These are phyloP conservation scores for Ophiosphaerella herpotricha DNA, from an alignment of 2,329 filamentous ascomycete genomes.

Conservation along the genomic window DNA sequence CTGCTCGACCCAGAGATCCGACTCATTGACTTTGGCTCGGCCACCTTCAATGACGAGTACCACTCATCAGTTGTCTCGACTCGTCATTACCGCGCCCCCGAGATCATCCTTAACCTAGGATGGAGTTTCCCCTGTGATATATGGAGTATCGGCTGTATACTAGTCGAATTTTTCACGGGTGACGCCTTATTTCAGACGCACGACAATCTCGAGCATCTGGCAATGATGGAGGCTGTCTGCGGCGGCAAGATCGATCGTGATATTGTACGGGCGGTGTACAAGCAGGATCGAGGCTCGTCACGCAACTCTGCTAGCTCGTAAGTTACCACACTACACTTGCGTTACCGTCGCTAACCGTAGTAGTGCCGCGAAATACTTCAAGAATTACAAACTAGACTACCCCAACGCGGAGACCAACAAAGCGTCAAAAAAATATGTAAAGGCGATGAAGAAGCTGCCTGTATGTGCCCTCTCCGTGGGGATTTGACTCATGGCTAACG, in stretches of 20 bases:
- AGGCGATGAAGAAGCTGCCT: conserved; percentile 67
- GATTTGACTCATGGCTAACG: conserved; percentile 11
- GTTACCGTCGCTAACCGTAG: conserved; percentile 34
- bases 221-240: conserved; percentile 71
- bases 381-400: conserved; percentile 63
- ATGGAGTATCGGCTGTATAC: conserved; percentile 71
- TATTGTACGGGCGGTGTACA: conserved; percentile 59
- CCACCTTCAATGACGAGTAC: conserved; percentile 71
- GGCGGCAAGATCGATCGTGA: conserved; percentile 60
- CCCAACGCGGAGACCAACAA: conserved; percentile 66
- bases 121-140: conserved; percentile 72
- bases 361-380: conserved; percentile 56
- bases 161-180: conserved; percentile 71
- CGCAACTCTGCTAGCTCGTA: conserved; percentile 62
- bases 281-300: conserved; percentile 51
- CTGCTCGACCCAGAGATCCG: conserved; percentile 69
- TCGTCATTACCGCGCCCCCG: conserved; percentile 68
- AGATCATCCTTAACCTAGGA: conserved; percentile 69
- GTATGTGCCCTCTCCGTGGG: conserved; percentile 47
- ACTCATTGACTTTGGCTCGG: conserved; percentile 70
- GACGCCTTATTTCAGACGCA: conserved; percentile 72
- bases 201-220: conserved; percentile 69
- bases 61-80: conserved; percentile 71
- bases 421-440: conserved; percentile 68
- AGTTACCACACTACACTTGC: conserved; percentile 24